phyloP scores from a whole-genome alignment of 441 rosid genomes.

The Aquilaria agallochum region DNA sequence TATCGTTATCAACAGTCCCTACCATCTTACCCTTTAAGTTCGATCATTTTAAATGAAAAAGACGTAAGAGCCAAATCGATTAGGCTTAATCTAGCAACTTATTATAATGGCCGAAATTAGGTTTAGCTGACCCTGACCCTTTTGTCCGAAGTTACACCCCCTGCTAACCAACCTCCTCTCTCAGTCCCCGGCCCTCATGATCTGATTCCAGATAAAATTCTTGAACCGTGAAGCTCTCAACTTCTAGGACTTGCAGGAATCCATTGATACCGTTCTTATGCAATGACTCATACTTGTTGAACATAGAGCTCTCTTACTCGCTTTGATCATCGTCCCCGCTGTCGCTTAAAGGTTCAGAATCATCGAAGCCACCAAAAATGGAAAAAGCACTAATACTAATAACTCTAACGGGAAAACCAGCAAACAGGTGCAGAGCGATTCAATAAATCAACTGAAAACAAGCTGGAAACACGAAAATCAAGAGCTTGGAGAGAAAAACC shows the following conservation, averaged over 20 bases:
- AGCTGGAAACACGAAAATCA: conserved; percentile 25
- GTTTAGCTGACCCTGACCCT: too few relatives aligned
- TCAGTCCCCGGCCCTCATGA: conserved; percentile 7
- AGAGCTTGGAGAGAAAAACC: conserved; percentile 41
- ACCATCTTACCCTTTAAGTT: too few relatives aligned
- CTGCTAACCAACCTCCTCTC: not conserved
- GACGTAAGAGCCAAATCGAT: too few relatives aligned
- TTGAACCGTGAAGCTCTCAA: conserved; percentile 31
- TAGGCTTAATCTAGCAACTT: too few relatives aligned
- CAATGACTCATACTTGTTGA: conserved; percentile 36
- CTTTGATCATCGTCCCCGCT: not conserved
- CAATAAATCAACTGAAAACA: conserved; percentile 2
- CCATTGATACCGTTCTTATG: conserved; percentile 31
- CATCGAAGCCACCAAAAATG: not conserved
- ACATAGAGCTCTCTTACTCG: conserved; percentile 22
- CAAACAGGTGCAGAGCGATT: too few relatives aligned
- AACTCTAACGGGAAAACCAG: too few relatives aligned
- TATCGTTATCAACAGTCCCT: too few relatives aligned
- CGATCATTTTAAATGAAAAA: too few relatives aligned
- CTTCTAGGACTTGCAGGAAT: conserved; percentile 46
- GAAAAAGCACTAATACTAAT: not conserved
- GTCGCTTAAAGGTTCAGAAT: too few relatives aligned
- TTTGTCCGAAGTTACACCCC: not conserved
- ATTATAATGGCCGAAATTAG: too few relatives aligned
- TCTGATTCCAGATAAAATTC: conserved; percentile 21